A percentile compares a stretch with the other conserved stretches of the same genome.
Evolutionary conservation across 441 rosid species (phyloP).

Genomic region (Adansonia madagascariensis): DNA sequence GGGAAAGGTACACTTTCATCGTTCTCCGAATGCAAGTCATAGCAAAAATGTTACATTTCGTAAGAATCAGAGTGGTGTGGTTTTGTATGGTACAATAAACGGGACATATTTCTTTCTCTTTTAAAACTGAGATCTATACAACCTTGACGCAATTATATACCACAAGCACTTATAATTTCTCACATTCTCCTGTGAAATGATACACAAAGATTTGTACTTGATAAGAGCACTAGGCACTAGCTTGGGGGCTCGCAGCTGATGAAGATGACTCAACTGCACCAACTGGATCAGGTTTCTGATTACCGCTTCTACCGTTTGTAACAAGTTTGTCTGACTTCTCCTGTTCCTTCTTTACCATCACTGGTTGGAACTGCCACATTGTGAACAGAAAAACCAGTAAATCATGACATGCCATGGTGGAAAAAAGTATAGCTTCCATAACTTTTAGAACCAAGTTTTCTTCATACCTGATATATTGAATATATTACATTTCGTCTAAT

Average conservation of each 20-base stretch:
- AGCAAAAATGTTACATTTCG: conserved; percentile 14
- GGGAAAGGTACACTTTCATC: not conserved
- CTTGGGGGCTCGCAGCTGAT: conserved; percentile 45
- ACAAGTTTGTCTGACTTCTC: conserved; percentile 56
- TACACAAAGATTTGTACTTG: not conserved
- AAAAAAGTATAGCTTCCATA: not conserved
- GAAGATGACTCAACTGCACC: conserved; percentile 60
- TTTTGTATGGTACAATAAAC: conserved; percentile 28
- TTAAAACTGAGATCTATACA: conserved; percentile 8
- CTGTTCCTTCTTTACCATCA: conserved; percentile 75
- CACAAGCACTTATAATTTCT: conserved; percentile 1
- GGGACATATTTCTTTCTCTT: not conserved
- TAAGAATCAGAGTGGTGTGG: conserved; percentile 26
- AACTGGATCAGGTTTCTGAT: conserved; percentile 43
- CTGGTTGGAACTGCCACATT: conserved; percentile 77
- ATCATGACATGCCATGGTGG: not conserved
- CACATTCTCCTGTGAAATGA: not conserved
- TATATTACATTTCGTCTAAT: conserved; percentile 94
- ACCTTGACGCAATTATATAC: conserved; percentile 13
- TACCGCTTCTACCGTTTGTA: conserved; percentile 50
- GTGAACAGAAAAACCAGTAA: not conserved
- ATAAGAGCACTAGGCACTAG: conserved; percentile 45
- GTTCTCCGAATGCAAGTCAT: conserved; percentile 4
- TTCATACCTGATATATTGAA: conserved; percentile 87
- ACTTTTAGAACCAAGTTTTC: not conserved